These are phyloP conservation scores for Hypsizygus marmoreus DNA, from an alignment of 768 basidiomycete species.

Conservation along the genomic window DNA sequence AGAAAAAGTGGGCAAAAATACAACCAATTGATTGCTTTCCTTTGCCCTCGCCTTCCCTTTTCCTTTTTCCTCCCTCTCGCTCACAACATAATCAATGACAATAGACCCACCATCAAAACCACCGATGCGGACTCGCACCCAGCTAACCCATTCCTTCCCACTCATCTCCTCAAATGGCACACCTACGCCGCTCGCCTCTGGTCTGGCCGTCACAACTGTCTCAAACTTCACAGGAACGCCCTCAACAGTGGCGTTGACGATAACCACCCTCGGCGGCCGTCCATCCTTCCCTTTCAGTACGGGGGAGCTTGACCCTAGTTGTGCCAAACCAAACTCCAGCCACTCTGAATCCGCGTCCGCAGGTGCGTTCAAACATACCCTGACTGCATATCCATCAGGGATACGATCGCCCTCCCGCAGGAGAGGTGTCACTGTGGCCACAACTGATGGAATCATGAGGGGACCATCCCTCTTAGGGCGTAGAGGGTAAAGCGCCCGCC, in stretches of 20 bases:
- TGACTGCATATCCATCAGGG: constrained; percentile 60
- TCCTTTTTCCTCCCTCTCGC: constrained; percentile 21
- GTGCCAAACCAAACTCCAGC: constrained; percentile 75
- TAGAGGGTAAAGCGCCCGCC: constrained; percentile 24
- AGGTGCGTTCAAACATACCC: constrained; percentile 56
- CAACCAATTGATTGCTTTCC: constrained; percentile 35
- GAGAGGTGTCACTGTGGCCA: constrained; percentile 56
- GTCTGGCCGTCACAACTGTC: constrained; percentile 42
- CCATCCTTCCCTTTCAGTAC: constrained; percentile 11
- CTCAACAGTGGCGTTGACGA: constrained; percentile 62
- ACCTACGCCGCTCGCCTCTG: constrained; percentile 32
- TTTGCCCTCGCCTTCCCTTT: constrained; percentile 40
- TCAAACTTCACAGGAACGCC: constrained; percentile 67
- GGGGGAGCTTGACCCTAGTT: constrained; percentile 26
- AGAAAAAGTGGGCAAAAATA: constrained; percentile 72
- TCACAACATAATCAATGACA: constrained; percentile 71
- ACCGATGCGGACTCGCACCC: constrained; percentile 64
- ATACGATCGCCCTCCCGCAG: constrained; percentile 25
- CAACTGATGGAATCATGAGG: constrained; percentile 62
- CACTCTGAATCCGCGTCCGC: constrained; percentile 63
- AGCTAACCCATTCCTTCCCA: constrained; percentile 61
- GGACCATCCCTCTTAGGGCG: constrained; percentile 52
- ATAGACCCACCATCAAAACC: constrained; percentile 49
- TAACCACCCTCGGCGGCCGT: constrained; percentile 47
- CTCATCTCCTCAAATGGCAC: constrained; percentile 55